Percentiles rank a stretch among this genome's conserved stretches.
phyloP scores from a whole-genome alignment of 306 rosid genomes.

The Notholithocarpus densiflorus region DNA sequence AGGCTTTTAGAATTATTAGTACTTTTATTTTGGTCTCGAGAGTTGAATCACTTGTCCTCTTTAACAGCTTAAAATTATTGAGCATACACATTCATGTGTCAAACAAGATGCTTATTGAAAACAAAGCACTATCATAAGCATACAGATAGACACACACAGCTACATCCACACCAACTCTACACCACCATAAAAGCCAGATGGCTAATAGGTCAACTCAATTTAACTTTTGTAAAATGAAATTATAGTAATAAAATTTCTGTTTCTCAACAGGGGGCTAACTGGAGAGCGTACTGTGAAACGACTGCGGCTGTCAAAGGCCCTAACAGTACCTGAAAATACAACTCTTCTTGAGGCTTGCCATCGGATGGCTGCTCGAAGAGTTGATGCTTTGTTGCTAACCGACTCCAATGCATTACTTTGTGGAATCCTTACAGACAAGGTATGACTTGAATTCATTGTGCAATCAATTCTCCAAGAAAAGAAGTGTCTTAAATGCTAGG shows the following conservation, averaged over 20 bases:
- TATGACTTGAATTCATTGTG: conserved; percentile 20
- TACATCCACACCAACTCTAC: not conserved
- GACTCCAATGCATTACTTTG: conserved; percentile 94
- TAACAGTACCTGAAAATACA: conserved; percentile 85
- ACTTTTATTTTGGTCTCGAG: not conserved
- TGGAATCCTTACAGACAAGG: conserved; percentile 99
- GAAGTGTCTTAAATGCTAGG: not conserved
- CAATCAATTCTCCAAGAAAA: not conserved
- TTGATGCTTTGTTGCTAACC: conserved; percentile 82
- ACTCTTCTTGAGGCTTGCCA: conserved; percentile 79
- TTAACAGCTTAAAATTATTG: conserved; percentile 3
- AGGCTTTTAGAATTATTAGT: not conserved
- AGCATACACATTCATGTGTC: conserved; percentile 9
- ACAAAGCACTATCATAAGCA: not conserved
- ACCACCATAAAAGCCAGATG: not conserved
- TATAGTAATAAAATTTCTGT: not conserved
- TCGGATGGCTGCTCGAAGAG: conserved; percentile 87
- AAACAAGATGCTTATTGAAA: not conserved
- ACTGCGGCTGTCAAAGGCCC: conserved; percentile 80
- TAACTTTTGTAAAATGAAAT: conserved; percentile 7
- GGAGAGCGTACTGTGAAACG: conserved; percentile 89
- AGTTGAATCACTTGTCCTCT: not conserved
- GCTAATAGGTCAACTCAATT: conserved; percentile 1
- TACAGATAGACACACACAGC: not conserved
- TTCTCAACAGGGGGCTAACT: conserved; percentile 57